A percentile compares a stretch with the other conserved stretches of the same genome.
Conservation (phyloP, 1,139 yeast species). For the Hemisphaericaspora subhashii region DNA sequence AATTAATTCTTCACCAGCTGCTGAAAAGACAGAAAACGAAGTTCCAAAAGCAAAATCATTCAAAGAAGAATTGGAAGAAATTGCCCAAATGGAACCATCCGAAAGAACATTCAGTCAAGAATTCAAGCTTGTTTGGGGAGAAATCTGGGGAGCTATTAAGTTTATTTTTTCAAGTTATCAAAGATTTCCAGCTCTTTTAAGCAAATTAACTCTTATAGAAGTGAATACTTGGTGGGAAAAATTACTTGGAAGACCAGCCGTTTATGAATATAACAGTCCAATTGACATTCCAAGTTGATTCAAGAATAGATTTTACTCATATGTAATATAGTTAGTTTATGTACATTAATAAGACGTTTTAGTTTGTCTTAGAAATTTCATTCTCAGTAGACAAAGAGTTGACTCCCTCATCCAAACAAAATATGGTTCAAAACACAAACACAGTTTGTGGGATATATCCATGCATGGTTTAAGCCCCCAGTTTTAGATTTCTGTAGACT, state of each 20-base stretch:
- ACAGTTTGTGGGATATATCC: too few relatives aligned
- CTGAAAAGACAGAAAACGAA: neutral
- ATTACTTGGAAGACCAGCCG: slow-evolving; percentile 55
- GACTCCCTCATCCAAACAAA: too few relatives aligned
- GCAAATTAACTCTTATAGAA: slow-evolving; percentile 49
- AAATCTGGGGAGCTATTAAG: slow-evolving; percentile 61
- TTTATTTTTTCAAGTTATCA: slow-evolving; percentile 69
- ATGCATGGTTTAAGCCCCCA: too few relatives aligned
- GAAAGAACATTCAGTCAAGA: slow-evolving; percentile 35
- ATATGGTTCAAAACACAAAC: too few relatives aligned
- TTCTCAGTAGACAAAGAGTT: too few relatives aligned
- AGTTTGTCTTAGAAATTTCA: too few relatives aligned
- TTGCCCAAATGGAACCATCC: slow-evolving; percentile 12
- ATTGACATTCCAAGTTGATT: slow-evolving; percentile 12
- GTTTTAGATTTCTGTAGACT: too few relatives aligned
- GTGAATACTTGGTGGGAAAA: slow-evolving; percentile 66
- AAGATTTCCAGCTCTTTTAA: slow-evolving; percentile 65
- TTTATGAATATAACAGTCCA: slow-evolving; percentile 14
- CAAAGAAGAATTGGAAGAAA: slow-evolving; percentile 10
- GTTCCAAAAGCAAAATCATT: neutral
- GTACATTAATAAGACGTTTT: neutral
- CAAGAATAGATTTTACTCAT: neutral
- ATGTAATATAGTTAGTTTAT: neutral
- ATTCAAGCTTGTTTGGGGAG: slow-evolving; percentile 53
- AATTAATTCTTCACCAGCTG: slow-evolving; percentile 2